A percentile compares a stretch with the other conserved stretches of the same genome.
Conservation (phyloP, 495 filamentous ascomycete species). For the Collariella sp. region DNA sequence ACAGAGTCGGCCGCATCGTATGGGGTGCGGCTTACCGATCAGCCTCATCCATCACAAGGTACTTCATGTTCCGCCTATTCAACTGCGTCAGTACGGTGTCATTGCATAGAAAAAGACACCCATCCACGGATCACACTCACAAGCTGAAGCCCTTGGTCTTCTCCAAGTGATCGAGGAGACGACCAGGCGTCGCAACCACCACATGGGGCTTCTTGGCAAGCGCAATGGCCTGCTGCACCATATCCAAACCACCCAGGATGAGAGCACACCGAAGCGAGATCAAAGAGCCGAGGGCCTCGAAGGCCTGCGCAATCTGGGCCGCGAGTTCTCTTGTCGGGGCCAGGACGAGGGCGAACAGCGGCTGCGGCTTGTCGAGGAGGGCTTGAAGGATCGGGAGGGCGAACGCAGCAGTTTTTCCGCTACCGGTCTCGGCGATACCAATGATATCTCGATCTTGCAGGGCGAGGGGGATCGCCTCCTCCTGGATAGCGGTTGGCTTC, state of each 20-base stretch:
- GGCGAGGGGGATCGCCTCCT: slow-evolving; percentile 69
- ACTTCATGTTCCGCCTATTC: slow-evolving; percentile 50
- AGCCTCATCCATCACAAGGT: slow-evolving; percentile 91
- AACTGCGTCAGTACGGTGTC: neutral
- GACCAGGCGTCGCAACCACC: slow-evolving; percentile 79
- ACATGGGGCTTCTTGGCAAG: slow-evolving; percentile 89
- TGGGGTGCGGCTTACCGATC: slow-evolving; percentile 40
- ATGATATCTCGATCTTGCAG: slow-evolving; percentile 79
- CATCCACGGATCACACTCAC: too few species aligned
- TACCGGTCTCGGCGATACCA: slow-evolving; percentile 87
- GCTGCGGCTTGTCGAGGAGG: slow-evolving; percentile 72
- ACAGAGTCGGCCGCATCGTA: too few species aligned
- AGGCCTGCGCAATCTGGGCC: slow-evolving; percentile 75
- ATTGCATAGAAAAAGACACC: too few species aligned
- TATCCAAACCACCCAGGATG: slow-evolving; percentile 89
- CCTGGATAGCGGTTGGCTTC: slow-evolving; percentile 70
- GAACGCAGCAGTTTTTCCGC: slow-evolving; percentile 88
- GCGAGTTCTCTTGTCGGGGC: slow-evolving; percentile 91
- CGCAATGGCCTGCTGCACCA: slow-evolving; percentile 80
- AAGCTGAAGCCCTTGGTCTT: slow-evolving; percentile 94
- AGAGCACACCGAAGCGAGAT: slow-evolving; percentile 73
- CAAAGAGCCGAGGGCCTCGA: slow-evolving; percentile 73
- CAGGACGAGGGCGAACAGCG: slow-evolving; percentile 71
- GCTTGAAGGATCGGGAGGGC: slow-evolving; percentile 81
- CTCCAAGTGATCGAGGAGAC: slow-evolving; percentile 86